phyloP scores from a whole-genome alignment of 257 asterid species.

The Lycium ferocissimum region DNA sequence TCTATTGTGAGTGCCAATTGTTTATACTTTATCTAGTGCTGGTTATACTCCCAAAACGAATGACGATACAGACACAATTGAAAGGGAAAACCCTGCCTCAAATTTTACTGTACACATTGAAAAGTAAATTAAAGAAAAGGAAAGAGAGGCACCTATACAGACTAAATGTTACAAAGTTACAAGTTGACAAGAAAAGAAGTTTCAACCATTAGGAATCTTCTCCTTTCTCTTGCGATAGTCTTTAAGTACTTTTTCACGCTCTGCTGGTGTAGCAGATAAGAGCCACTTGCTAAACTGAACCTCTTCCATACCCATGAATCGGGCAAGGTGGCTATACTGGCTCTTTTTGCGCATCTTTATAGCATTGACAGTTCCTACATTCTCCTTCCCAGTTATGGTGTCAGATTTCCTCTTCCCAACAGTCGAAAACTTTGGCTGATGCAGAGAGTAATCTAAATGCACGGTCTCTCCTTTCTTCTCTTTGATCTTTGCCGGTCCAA shows the following conservation, averaged over 20 bases:
- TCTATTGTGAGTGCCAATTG: neutral
- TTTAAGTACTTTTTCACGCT: constrained; percentile 42
- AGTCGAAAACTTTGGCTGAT: constrained; percentile 23
- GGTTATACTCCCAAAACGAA: neutral
- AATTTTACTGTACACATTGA: neutral
- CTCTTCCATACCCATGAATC: constrained; percentile 74
- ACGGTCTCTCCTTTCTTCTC: constrained; percentile 34
- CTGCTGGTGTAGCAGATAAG: constrained; percentile 51
- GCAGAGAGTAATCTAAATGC: constrained; percentile 31
- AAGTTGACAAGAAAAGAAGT: neutral
- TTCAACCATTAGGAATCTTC: constrained; percentile 38
- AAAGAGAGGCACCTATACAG: neutral
- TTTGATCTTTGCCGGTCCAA: constrained; percentile 43
- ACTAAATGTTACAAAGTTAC: neutral
- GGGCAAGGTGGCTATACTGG: constrained; percentile 62
- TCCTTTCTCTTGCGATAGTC: constrained; percentile 45
- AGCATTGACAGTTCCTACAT: constrained; percentile 31
- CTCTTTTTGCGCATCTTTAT: constrained; percentile 57
- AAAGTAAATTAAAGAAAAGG: too few species aligned
- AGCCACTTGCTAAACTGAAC: constrained; percentile 67
- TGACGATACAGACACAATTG: neutral
- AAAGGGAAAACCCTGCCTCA: neutral
- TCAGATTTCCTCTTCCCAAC: constrained; percentile 40
- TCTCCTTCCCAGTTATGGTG: constrained; percentile 40
- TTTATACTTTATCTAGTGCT: neutral